These are phyloP conservation scores for Lactarius pseudohatsudake DNA, from an alignment of 768 basidiomycete species.

Conservation along the genomic window DNA sequence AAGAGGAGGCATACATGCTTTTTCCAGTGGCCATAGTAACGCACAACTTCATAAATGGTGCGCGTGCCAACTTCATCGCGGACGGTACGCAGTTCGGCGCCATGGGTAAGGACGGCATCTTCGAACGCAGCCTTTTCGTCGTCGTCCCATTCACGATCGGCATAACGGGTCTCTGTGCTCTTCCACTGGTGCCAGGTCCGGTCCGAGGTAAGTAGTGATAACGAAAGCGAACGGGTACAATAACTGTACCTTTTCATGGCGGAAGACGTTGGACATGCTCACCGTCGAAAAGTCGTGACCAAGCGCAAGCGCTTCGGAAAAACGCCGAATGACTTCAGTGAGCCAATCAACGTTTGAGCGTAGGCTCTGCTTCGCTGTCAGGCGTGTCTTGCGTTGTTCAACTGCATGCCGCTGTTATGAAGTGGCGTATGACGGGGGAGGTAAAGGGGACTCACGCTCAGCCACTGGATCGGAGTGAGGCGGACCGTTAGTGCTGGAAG, in stretches of 20 bases:
- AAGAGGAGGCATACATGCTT: slow-evolving; percentile 46
- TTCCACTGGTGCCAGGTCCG: slow-evolving; percentile 59
- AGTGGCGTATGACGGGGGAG: not conserved
- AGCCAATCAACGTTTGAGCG: slow-evolving; percentile 75
- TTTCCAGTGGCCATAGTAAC: slow-evolving; percentile 87
- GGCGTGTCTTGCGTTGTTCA: slow-evolving; percentile 59
- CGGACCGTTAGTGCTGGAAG: slow-evolving; percentile 24
- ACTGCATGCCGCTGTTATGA: slow-evolving; percentile 42
- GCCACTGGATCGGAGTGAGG: slow-evolving; percentile 41
- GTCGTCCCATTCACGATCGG: slow-evolving; percentile 67
- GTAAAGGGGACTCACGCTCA: slow-evolving; percentile 48
- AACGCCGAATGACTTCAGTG: slow-evolving; percentile 69
- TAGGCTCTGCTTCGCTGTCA: slow-evolving; percentile 55
- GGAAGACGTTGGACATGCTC: slow-evolving; percentile 57
- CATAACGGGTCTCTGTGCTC: slow-evolving; percentile 60
- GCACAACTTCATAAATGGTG: slow-evolving; percentile 73
- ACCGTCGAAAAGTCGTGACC: slow-evolving; percentile 59
- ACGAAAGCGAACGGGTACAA: not conserved
- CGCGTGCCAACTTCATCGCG: slow-evolving; percentile 71
- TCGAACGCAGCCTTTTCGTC: slow-evolving; percentile 76
- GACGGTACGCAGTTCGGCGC: slow-evolving; percentile 77
- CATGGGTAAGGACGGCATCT: slow-evolving; percentile 67
- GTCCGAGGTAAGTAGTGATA: slow-evolving; percentile 13
- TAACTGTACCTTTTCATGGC: slow-evolving; percentile 60
- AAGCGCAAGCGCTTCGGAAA: slow-evolving; percentile 65